Evolutionary conservation across 805 yeast genomes (phyloP).

Genomic region (Debaryomyces prosopidis): DNA sequence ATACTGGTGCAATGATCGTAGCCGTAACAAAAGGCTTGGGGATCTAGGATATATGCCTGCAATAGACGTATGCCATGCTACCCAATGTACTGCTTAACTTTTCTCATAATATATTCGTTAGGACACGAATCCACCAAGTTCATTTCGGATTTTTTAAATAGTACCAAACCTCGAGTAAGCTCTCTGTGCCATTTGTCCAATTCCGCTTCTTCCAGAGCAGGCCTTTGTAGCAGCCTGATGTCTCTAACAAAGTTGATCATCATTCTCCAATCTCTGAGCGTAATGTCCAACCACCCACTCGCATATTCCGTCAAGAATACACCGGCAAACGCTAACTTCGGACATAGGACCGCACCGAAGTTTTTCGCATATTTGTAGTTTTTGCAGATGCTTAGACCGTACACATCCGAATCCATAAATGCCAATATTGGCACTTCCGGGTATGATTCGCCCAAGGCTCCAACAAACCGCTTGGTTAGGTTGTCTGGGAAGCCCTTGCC

Average conservation of each 20-base stretch:
- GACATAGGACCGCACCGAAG: conserved; percentile 5
- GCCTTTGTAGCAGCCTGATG: neutral
- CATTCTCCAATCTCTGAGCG: conserved; percentile 18
- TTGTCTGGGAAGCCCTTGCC: conserved; percentile 71
- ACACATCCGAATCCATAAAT: conserved; percentile 64
- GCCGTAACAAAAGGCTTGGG: no score
- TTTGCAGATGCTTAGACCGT: conserved; percentile 55
- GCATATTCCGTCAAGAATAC: conserved; percentile 40
- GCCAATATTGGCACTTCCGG: conserved; percentile 42
- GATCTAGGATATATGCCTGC: no score
- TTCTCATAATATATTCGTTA: conserved; percentile 8
- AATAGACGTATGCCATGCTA: neutral
- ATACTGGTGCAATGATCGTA: no score
- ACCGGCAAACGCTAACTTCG: conserved; percentile 35
- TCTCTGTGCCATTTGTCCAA: conserved; percentile 38
- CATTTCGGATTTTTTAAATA: conserved; percentile 61
- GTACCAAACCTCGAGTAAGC: conserved; percentile 51
- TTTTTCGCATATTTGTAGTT: conserved; percentile 29
- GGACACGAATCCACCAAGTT: conserved; percentile 27
- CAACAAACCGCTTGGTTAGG: conserved; percentile 47
- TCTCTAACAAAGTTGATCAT: conserved; percentile 15
- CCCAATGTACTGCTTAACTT: neutral
- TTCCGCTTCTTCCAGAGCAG: neutral
- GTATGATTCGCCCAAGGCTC: conserved; percentile 20
- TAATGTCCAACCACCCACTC: conserved; percentile 25